These are phyloP conservation scores for Russula griseocarnosa DNA, from an alignment of 768 basidiomycete genomes.

Conservation along the genomic window DNA sequence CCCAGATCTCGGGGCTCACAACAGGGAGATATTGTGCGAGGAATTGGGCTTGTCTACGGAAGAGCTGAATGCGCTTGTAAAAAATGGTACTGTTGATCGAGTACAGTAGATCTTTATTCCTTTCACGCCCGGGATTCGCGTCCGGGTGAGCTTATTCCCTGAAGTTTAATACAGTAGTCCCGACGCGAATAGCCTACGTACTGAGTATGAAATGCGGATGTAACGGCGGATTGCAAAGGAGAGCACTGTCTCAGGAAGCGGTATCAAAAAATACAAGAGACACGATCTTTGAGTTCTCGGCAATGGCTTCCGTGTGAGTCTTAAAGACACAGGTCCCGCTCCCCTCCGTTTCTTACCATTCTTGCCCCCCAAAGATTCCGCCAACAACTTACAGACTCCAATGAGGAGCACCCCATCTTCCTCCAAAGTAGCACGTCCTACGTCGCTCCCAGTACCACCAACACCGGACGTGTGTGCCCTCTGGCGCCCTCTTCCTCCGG, in stretches of 20 bases:
- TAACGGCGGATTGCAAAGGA: neutral
- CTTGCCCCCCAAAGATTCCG: neutral
- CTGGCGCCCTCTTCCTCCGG: constrained; percentile 26
- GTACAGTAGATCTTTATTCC: neutral
- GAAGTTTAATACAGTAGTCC: neutral
- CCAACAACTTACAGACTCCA: neutral
- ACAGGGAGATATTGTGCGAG: constrained; percentile 34
- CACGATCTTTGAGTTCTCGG: neutral
- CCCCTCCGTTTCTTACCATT: neutral
- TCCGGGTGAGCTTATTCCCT: neutral
- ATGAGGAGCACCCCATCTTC: neutral
- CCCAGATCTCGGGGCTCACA: constrained; percentile 54
- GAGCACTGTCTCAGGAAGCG: neutral
- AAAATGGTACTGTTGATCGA: neutral
- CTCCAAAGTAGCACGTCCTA: neutral
- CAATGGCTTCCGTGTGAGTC: neutral
- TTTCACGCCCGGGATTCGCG: neutral
- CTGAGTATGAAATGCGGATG: constrained; percentile 2
- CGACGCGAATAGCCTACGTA: neutral
- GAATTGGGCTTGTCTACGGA: constrained; percentile 33
- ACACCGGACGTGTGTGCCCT: neutral
- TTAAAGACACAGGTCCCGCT: neutral
- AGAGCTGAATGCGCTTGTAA: constrained; percentile 31
- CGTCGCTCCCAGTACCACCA: neutral
- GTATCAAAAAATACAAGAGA: neutral